phyloP scores from a whole-genome alignment of 192 early-diverging fungal genomes.

The Backusella tarrabulga region DNA sequence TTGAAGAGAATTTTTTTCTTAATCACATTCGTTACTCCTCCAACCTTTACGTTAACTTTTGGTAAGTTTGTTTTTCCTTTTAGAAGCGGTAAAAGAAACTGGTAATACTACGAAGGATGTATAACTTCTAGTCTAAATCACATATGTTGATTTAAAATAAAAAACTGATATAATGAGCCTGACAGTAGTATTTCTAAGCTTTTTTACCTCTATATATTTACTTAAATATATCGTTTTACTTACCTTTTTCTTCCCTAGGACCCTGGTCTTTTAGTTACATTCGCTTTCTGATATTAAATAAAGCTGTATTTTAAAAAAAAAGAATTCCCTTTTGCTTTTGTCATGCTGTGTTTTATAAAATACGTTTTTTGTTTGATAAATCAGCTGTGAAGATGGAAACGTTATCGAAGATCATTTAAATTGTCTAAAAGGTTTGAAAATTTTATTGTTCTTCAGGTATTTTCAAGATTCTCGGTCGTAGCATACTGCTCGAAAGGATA shows the following conservation, averaged over 20 bases:
- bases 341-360: background rate
- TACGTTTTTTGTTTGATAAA: too few relatives aligned
- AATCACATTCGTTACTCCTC: background rate
- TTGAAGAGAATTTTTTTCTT: background rate
- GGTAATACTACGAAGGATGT: background rate
- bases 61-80: background rate
- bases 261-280: background rate
- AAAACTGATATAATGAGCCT: constrained; percentile 16
- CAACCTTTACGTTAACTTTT: background rate
- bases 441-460: too few relatives aligned
- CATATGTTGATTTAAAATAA: constrained; percentile 5
- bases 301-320: background rate
- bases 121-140: constrained; percentile 4
- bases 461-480: too few relatives aligned
- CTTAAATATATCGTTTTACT: background rate
- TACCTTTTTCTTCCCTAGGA: background rate
- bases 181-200: background rate
- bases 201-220: background rate
- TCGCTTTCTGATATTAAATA: background rate
- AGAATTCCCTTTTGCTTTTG: background rate
- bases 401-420: too few relatives aligned
- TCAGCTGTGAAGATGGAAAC: too few relatives aligned
- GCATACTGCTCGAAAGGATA: too few relatives aligned
- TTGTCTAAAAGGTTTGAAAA: too few relatives aligned
- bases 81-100: background rate